A percentile compares a stretch with the other conserved stretches of the same genome.
These are phyloP conservation scores for Moesziomyces sp. DNA, from an alignment of 1,284 basidiomycete species.

Conservation along the genomic window DNA sequence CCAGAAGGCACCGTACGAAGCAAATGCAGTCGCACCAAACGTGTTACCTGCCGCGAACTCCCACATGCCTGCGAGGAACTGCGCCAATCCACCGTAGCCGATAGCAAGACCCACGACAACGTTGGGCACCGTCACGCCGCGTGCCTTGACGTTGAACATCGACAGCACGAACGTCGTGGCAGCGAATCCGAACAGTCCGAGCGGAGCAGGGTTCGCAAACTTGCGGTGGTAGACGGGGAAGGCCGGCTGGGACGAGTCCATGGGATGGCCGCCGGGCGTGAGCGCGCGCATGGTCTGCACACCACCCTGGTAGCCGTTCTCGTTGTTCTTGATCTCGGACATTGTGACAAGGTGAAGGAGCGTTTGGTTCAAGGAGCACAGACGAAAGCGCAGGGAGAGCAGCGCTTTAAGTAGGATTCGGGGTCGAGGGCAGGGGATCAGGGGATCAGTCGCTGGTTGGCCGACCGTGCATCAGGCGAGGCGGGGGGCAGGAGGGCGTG, in stretches of 20 bases:
- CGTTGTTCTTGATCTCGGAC: conserved; percentile 50
- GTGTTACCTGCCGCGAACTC: conserved; percentile 79
- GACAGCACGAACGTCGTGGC: conserved; percentile 73
- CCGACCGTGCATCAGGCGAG: no score
- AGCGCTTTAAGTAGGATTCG: neutral
- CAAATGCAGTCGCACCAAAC: conserved; percentile 74
- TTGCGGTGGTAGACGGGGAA: conserved; percentile 67
- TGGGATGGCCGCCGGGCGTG: conserved; percentile 70
- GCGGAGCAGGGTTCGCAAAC: conserved; percentile 72
- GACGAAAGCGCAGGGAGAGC: no score
- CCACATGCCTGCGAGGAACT: conserved; percentile 73
- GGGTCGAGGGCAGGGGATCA: no score
- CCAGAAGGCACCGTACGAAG: conserved; percentile 65
- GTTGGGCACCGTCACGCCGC: conserved; percentile 57
- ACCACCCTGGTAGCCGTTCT: conserved; percentile 56
- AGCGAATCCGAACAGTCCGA: conserved; percentile 69
- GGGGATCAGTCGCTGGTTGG: no score
- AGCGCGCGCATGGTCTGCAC: conserved; percentile 42
- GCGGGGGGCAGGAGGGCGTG: no score
- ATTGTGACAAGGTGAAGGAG: conserved; percentile 4
- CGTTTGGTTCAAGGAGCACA: no score
- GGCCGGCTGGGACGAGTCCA: conserved; percentile 69
- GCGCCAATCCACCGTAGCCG: conserved; percentile 79
- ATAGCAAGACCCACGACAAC: conserved; percentile 60
- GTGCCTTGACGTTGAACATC: conserved; percentile 64